Conservation (phyloP, 73 alveolate species). For the Paramecium octaurelia region DNA sequence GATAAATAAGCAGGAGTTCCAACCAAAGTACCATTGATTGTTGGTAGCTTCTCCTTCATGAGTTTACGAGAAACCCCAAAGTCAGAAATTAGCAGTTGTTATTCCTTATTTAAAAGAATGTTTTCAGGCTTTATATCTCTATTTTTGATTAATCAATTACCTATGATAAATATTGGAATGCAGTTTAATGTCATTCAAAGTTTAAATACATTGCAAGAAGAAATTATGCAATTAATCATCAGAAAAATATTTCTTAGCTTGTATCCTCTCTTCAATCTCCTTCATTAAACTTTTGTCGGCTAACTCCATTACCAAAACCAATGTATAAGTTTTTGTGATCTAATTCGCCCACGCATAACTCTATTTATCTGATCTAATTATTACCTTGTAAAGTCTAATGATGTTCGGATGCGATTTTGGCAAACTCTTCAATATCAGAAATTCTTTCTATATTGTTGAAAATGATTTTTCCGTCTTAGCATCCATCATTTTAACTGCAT, state of each 20-base stretch:
- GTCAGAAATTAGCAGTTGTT: background rate
- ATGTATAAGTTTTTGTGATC: background rate
- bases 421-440: background rate
- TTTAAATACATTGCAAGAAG: background rate
- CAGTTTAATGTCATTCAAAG: background rate
- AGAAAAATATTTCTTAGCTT: background rate
- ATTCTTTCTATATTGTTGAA: background rate
- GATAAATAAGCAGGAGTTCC: constrained; percentile 50
- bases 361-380: background rate
- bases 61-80: constrained; percentile 19
- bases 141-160: background rate
- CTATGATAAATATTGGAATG: background rate
- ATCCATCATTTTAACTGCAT: constrained; percentile 29
- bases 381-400: background rate
- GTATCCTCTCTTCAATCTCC: background rate
- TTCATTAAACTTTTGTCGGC: background rate
- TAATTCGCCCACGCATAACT: constrained; percentile 47
- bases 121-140: constrained; percentile 42
- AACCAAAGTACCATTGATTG: background rate
- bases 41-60: background rate
- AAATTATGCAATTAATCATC: background rate
- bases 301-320: constrained; percentile 31
- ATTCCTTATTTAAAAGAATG: background rate
- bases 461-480: constrained; percentile 3
- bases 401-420: background rate